A percentile compares a stretch with the other conserved stretches of the same genome.
These are phyloP conservation scores for Phyllosticta paracitricarpa DNA, from an alignment of 2,329 filamentous ascomycete species.

Conservation along the genomic window DNA sequence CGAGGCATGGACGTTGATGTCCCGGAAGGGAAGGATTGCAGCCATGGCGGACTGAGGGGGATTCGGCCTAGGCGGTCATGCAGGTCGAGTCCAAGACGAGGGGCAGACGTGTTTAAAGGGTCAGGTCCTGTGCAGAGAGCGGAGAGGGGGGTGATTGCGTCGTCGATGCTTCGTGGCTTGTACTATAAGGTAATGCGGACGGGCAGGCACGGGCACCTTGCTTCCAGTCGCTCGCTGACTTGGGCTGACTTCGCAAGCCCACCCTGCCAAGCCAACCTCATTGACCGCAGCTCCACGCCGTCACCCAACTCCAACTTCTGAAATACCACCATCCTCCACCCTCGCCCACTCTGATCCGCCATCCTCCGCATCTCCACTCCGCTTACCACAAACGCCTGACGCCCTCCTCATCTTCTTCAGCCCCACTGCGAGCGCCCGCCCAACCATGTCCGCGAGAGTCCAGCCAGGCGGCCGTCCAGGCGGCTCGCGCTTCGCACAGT, in stretches of 20 bases:
- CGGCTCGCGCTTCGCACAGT: conserved; percentile 83
- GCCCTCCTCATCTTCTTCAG: conserved; percentile 16
- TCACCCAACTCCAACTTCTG: conserved; percentile 7
- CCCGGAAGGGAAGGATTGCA: conserved; percentile 64
- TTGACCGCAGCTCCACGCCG: conserved; percentile 9
- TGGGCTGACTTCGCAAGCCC: conserved; percentile 1
- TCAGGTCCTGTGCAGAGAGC: neutral
- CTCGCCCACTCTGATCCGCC: conserved; percentile 2
- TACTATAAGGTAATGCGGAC: neutral
- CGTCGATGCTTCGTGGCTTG: neutral
- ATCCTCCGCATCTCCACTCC: conserved; percentile 2
- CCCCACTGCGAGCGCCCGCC: conserved; percentile 12
- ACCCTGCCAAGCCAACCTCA: conserved; percentile 10
- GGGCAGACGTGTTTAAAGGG: neutral
- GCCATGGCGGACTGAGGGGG: conserved; percentile 31
- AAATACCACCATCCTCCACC: conserved; percentile 12
- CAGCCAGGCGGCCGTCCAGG: conserved; percentile 57
- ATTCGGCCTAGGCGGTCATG: neutral
- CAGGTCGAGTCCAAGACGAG: neutral
- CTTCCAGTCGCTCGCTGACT: neutral
- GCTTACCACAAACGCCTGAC: conserved; percentile 3
- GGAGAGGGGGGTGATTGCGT: conserved; percentile 1
- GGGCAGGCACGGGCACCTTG: neutral
- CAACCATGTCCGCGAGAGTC: conserved; percentile 73
- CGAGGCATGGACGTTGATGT: conserved; percentile 94